Conservation (phyloP, 1,284 basidiomycete genomes). For the Puccinia coronata region DNA sequence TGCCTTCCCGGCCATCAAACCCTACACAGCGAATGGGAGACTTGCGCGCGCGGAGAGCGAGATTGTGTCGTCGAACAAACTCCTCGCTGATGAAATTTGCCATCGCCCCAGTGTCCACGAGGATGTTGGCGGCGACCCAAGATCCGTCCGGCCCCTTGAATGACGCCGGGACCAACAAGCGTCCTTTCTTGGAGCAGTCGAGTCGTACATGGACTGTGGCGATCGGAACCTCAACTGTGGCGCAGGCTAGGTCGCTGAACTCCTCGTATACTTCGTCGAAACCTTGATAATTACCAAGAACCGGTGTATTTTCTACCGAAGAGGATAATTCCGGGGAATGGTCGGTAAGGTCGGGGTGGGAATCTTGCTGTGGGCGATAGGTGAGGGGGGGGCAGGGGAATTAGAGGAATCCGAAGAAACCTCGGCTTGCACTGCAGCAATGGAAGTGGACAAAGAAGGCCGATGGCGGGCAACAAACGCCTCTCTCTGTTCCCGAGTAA, state of each 20-base stretch:
- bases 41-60: neutral
- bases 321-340: too few species aligned
- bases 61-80: neutral
- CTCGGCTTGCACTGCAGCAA: too few species aligned
- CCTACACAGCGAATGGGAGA: neutral
- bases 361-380: neutral
- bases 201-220: neutral
- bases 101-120: neutral
- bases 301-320: neutral
- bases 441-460: too few species aligned
- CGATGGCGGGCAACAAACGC: neutral
- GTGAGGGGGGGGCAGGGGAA: neutral
- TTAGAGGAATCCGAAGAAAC: too few species aligned
- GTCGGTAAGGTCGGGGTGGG: neutral
- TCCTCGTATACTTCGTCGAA: neutral
- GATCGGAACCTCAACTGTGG: neutral
- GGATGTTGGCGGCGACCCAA: neutral
- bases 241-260: neutral
- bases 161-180: neutral
- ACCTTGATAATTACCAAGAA: too few species aligned
- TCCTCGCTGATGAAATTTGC: conserved; percentile 7
- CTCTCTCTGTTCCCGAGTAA: neutral
- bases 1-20: neutral
- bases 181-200: neutral
- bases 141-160: neutral